phyloP scores from a whole-genome alignment of 768 basidiomycete species.

The Brasilioporus rufonigricans region DNA sequence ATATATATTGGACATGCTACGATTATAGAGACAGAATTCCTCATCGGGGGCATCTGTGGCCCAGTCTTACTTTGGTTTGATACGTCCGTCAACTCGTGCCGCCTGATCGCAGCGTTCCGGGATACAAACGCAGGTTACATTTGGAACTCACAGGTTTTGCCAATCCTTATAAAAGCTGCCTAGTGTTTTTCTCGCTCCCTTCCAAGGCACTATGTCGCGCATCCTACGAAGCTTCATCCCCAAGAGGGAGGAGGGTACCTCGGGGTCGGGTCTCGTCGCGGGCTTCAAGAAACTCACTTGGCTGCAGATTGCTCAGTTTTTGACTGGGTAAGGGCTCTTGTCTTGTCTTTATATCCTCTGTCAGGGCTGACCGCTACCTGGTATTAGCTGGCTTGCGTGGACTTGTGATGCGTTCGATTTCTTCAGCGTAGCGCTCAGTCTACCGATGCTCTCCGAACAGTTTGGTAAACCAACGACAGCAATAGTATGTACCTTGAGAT shows the following conservation, averaged over 20 bases:
- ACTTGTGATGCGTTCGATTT: slow-evolving; percentile 86
- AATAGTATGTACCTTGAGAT: slow-evolving; percentile 36
- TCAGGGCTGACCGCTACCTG: background rate
- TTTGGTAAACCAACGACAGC: slow-evolving; percentile 44
- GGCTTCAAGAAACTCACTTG: slow-evolving; percentile 47
- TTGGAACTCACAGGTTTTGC: slow-evolving; percentile 2
- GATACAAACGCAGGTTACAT: background rate
- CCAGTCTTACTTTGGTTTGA: background rate
- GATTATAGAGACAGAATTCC: background rate
- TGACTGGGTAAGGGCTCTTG: slow-evolving; percentile 42
- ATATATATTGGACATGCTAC: background rate
- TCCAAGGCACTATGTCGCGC: slow-evolving; percentile 14
- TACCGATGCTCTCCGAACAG: slow-evolving; percentile 45
- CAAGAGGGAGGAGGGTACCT: slow-evolving; percentile 39
- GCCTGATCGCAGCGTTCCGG: background rate
- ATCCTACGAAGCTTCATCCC: slow-evolving; percentile 52
- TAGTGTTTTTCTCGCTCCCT: background rate
- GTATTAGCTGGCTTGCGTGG: slow-evolving; percentile 78
- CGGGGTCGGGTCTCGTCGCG: slow-evolving; percentile 37
- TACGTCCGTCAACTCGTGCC: background rate
- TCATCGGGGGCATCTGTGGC: background rate
- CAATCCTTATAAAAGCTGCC: slow-evolving; percentile 15
- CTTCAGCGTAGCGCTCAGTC: slow-evolving; percentile 69
- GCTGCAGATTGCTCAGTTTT: slow-evolving; percentile 59
- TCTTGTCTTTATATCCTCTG: background rate